Base-by-base conservation (phyloP, 495 filamentous ascomycete genomes). In the Diplogelasinospora grovesii region DNA sequence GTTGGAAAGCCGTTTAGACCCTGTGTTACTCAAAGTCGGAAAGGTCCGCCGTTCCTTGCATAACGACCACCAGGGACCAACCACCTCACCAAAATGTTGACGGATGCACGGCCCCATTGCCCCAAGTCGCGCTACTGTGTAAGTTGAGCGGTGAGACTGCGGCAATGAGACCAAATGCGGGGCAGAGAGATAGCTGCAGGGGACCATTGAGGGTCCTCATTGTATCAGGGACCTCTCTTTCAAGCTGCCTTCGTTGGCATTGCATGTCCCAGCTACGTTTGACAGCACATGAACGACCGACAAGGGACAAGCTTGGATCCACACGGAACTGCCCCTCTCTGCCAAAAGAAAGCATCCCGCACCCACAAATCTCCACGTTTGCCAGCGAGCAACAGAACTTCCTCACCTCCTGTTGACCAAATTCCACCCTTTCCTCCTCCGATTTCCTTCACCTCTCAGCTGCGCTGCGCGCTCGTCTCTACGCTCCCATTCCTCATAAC, bases 391-490 rank as follows among this genome's bases (percentile, higher is more conserved):
- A 36, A 36, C 45, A 36, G 41, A 35, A 49, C 46, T 35, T 45
- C 42, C 21, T 45, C 29, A 27, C 40, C 24, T 15, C 11, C 13
- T 22, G 26, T 20, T 33, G 9, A 13, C 20, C 32, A 22, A 36
- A 36, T 43, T 36, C 24, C 41, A 43, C 27, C 15, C 37, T 19
- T 25, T 25, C 40, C 40, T 41, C 40, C 27, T 42, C 38, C 33
- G 34, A 34, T 36, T 18, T 31, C 16, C 18, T 39, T 47, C 32
- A 25, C 29, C 39, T 42, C 13, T 36, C 22, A 30, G 30, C 24
- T 31, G 52, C 52, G 52, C 52, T 52, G 52, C 36, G 54, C 51
- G 54, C 50, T 43, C 38, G 18, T 33, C 30, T 31, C 26, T 24
- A 29, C 28, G 39, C 33, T 46, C 29, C 43, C 22, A 13, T 20